Evolutionary conservation across 2,329 filamentous ascomycete genomes (phyloP), one percentile per base, ranked within the genome.

Genomic region (Curvularia hawaiiensis): DNA sequence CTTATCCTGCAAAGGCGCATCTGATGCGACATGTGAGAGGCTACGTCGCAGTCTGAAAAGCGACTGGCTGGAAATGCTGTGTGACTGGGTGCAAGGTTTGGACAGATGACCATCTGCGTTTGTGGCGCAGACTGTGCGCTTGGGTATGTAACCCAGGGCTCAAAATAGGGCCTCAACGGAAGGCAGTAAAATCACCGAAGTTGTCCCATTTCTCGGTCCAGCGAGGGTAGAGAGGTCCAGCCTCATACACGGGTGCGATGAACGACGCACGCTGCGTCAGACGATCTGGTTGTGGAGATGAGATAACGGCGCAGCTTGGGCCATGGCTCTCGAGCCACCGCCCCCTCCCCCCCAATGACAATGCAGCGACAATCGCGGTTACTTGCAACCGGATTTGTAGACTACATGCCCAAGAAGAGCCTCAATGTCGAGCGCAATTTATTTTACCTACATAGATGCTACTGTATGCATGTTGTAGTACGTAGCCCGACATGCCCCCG

Each of bases 1-100:
- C 60, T 52, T 54, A 40, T 53, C 45, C 38, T 48, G 35, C 52
- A 22, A 31, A 20, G 31, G 35, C 41, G 41, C 48, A 45, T 26
- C n/a, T 20, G 39, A 30, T 52, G 49, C 16, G 20, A 40, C 41
- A 51, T 30, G 28, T 39, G 39, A 44, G 30, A 18, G 28, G 28
- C 44, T 5, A 22, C 6, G 31, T 18, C 8, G 18, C 30, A 24
- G 7, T 8, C 40, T 43, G 11, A 16, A 26, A 22, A 24, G 18
- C 8, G 20, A 3, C 20, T 38, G 16, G n/a, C 18, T 16, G 10
- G 16, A 35, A n/a, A n/a, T 35, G 16, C 16, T 38, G 35, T 38
- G 6, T 8, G 16, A n/a, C 35, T 38, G 2, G 16, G 8, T 44
- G 41, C 24, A 26, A 44, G 24, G 22, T 28, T 16, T n/a, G 41